phyloP scores from a whole-genome alignment of 1,284 basidiomycete species.

The Lignosus rhinocerotis region DNA sequence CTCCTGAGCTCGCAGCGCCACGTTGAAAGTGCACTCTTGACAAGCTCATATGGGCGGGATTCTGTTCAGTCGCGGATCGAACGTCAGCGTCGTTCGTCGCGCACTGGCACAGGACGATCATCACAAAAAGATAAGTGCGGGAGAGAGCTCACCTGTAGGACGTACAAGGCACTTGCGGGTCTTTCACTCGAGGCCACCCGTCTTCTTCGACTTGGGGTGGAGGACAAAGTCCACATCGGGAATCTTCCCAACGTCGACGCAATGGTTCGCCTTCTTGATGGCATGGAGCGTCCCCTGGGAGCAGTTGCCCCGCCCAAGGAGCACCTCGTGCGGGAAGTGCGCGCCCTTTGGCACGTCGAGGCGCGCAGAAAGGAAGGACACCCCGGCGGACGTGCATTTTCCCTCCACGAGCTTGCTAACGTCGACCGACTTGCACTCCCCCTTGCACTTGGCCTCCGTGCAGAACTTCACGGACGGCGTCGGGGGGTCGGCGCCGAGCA shows the following conservation, averaged over 20 bases:
- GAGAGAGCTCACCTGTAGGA: background rate
- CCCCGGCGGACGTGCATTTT: background rate
- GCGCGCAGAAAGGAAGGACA: background rate
- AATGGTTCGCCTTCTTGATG: background rate
- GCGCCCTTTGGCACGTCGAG: background rate
- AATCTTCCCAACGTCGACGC: background rate
- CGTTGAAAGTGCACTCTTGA: no score
- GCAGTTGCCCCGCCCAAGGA: background rate
- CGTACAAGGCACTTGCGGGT: no score
- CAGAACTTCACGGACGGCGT: background rate
- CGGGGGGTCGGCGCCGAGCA: no score
- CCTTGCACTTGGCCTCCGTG: background rate
- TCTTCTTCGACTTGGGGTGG: background rate
- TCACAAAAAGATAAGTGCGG: no score
- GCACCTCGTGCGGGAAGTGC: background rate
- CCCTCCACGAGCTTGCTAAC: background rate
- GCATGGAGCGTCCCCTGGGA: background rate
- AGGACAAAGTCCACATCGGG: background rate
- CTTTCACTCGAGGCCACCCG: background rate
- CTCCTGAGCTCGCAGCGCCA: no score
- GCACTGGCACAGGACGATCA: no score
- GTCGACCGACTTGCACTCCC: background rate
- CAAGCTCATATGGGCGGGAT: no score
- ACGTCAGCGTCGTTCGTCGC: no score
- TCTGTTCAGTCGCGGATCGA: no score